These are phyloP conservation scores for Clitoria ternatea DNA, from an alignment of 306 rosid genomes.

Conservation along the genomic window DNA sequence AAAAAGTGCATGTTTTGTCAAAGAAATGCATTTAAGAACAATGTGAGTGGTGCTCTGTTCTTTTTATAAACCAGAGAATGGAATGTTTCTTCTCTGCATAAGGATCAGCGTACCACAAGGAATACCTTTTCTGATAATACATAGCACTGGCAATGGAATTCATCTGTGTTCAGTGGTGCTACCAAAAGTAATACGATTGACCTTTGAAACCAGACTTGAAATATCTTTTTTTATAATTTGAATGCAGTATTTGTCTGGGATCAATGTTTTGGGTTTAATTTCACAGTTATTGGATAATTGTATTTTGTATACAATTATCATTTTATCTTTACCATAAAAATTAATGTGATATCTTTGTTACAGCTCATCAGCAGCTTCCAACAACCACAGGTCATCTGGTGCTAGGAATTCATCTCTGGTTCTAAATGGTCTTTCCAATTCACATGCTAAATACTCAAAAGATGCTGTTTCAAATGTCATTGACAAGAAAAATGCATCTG, in stretches of 20 bases:
- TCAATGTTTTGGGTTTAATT: background rate
- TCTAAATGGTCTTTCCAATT: slow-evolving; percentile 50
- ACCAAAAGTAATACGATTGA: background rate
- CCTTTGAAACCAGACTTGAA: background rate
- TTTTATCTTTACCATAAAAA: too few relatives aligned
- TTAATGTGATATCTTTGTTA: slow-evolving; percentile 15
- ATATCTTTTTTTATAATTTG: background rate
- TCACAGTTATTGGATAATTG: background rate
- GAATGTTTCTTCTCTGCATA: background rate
- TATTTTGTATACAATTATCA: slow-evolving; percentile 4
- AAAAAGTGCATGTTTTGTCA: background rate
- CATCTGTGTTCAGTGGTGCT: too few relatives aligned
- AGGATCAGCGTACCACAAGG: background rate
- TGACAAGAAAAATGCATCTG: slow-evolving; percentile 40
- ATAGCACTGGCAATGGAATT: background rate
- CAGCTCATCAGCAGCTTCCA: slow-evolving; percentile 52
- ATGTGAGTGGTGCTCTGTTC: background rate
- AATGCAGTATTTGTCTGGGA: background rate
- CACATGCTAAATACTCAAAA: slow-evolving; percentile 36
- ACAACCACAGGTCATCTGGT: slow-evolving; percentile 51
- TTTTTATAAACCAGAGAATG: background rate
- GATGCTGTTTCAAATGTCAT: slow-evolving; percentile 38
- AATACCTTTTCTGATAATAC: background rate
- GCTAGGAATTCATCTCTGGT: slow-evolving; percentile 47
- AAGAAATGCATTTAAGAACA: background rate